Percentiles rank a stretch among this genome's conserved stretches.
phyloP scores from a whole-genome alignment of 2,329 filamentous ascomycete species.

The Fusarium austroafricanum region DNA sequence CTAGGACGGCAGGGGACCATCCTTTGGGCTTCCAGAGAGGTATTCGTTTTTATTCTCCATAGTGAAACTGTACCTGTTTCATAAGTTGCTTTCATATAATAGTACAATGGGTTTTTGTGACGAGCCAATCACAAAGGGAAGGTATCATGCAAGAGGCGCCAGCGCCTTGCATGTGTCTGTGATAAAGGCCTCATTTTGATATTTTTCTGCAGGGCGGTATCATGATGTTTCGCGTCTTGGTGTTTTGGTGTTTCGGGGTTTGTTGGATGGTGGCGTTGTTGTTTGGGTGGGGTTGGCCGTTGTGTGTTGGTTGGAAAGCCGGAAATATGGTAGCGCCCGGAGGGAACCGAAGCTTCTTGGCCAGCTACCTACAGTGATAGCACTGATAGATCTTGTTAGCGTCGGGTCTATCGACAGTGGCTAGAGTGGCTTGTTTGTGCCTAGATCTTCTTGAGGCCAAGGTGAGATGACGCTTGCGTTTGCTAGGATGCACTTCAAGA shows the following conservation, averaged over 20 bases:
- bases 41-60: slow-evolving; percentile 19
- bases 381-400: slow-evolving; percentile 21
- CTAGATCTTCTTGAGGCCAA: slow-evolving; percentile 21
- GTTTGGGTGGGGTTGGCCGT: slow-evolving; percentile 22
- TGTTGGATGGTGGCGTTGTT: slow-evolving; percentile 15
- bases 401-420: neutral
- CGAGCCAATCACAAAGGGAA: slow-evolving; percentile 29
- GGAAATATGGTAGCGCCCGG: slow-evolving; percentile 33
- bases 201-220: slow-evolving; percentile 20
- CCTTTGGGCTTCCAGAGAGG: slow-evolving; percentile 7
- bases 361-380: slow-evolving; percentile 14
- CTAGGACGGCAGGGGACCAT: slow-evolving; percentile 7
- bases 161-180: slow-evolving; percentile 18
- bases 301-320: slow-evolving; percentile 10
- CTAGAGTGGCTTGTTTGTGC: slow-evolving; percentile 4
- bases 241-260: slow-evolving; percentile 35
- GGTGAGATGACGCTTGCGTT: slow-evolving; percentile 17
- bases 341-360: slow-evolving; percentile 38
- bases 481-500: neutral
- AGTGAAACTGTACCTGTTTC: slow-evolving; percentile 44
- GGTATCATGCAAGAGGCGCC: slow-evolving; percentile 6
- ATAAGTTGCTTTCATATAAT: slow-evolving; percentile 17
- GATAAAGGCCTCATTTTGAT: slow-evolving; percentile 8
- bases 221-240: slow-evolving; percentile 39
- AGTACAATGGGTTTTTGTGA: slow-evolving; percentile 3